Base-by-base conservation (phyloP, 345 rosid species). In the Populus euphratica region DNA sequence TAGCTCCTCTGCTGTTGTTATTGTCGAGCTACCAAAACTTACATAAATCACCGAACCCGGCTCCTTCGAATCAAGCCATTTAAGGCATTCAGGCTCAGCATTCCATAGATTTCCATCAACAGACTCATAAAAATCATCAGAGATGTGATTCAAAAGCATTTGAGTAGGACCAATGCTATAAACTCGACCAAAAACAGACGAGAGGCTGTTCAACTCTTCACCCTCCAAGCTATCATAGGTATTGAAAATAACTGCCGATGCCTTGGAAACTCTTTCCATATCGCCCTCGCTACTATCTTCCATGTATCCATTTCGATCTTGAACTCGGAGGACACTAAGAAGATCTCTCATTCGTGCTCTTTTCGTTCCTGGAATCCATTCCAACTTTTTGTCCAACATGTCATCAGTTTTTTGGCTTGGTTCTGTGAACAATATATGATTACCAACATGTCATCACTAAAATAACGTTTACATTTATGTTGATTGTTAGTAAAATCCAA, bases 31-130 rank as follows among this genome's bases (percentile, higher is more conserved):
- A 17, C 73, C 73, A 33, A 70, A 70, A 29, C 44, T 70, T 8
- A 70, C 23, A 36, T 70, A 70, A 49, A 70, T 49, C 20, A 70
- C 73, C 10, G 73, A 70, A 54, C 43, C 43, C 5, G 36, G 73
- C 43, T 39, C 43, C 10, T 39, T 39, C 43, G 43, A 39, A 39
- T 39, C 43, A 39, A 39, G 43, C 43, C 73, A 70, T 70, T 70
- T 70, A 2, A 27, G 17, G 59, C 73, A 70, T 23, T 70, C 73
- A 20, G 20, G 33, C 33, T 70, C 73, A n/a, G n/a, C 73, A 29
- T 70, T 25, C 73, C 73, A 70, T 5, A 70, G 36, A 27, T 70
- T 70, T 54, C 73, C 44, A 21, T 49, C 73, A 17, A 70, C 16
- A 9, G 31, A 10, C 1, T 23, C 31, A 56, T 70, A 70, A 17